Evolutionary conservation across 2,329 filamentous ascomycete genomes (phyloP), one percentile per base, ranked within the genome.

Genomic region (Aspergillus uvarum): DNA sequence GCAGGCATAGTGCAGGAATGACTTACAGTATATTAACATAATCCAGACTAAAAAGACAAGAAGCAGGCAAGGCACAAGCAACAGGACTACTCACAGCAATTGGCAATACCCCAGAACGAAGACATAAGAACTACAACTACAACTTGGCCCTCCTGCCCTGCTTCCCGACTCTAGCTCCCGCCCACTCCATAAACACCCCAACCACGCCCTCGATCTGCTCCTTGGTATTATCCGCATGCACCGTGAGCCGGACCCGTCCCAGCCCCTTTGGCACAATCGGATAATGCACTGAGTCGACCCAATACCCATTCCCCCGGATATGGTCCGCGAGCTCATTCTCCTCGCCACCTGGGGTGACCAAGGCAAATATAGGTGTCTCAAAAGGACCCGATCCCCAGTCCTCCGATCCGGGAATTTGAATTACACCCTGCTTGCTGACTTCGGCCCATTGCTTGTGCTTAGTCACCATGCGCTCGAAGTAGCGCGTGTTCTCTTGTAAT

Each of bases 131-230:
- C 16, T 19, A 44, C 38, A 8, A 2, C 16, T 19, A 44, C 38
- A 44, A 38, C 29, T 22, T 65, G 55, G 1, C 80, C 81, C 1
- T 72, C 68, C 3, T 76, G 68, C 48, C 75, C 67, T 48, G 84
- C 83, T 81, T 81, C 51, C 19, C 5, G n/a, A 53, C 21, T 19
- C 21, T 19, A 26, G 32, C 51, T 3, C 19, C 32, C 16, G 32
- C 53, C 60, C 57, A 62, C 42, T 53, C 44, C 49, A 57, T 57
- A 26, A 62, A 47, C 32, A 53, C 31, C 1, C 19, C 21, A 16
- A 55, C 44, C 5, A 62, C 42, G 1, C 32, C 31, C 16, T 32
- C 44, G 10, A 62, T 57, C 44, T 62, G 29, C 5, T 53, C 51
- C 26, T 35, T 12, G 4, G 49, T 54, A 22, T 62, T 62, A 22